Conservation (phyloP, 768 basidiomycete genomes). For the Trametes punicea region DNA sequence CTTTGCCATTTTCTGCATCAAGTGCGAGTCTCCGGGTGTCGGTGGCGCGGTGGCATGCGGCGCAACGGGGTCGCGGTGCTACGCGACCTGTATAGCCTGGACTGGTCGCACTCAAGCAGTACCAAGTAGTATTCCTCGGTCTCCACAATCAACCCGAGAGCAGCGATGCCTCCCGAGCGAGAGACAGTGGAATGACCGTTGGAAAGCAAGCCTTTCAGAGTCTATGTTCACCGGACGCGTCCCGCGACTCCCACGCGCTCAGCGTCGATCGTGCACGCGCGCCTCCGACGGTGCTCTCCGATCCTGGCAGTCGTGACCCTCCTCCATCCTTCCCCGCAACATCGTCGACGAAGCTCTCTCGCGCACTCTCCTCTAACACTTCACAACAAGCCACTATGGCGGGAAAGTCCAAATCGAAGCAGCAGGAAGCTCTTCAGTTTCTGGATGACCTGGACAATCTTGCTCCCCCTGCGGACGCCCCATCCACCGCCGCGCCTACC, state of each 20-base stretch:
- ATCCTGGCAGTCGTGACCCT: background rate
- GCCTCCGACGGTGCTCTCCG: background rate
- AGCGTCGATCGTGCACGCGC: constrained; percentile 1
- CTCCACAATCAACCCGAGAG: too few species aligned
- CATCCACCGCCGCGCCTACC: constrained; percentile 27
- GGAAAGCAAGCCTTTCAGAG: too few species aligned
- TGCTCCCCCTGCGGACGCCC: constrained; percentile 21
- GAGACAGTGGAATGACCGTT: too few species aligned
- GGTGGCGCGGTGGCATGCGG: too few species aligned
- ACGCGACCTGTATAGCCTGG: too few species aligned
- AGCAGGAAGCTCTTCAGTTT: constrained; percentile 87
- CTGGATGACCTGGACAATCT: constrained; percentile 93
- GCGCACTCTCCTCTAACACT: background rate
- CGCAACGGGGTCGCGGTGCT: too few species aligned
- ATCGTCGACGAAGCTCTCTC: background rate
- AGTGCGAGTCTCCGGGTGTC: too few species aligned
- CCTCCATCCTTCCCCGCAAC: too few species aligned
- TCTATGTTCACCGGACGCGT: too few species aligned
- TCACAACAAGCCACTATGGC: constrained; percentile 28
- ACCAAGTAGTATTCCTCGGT: too few species aligned
- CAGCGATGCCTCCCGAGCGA: too few species aligned
- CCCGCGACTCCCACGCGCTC: background rate
- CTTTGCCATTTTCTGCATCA: constrained; percentile 1
- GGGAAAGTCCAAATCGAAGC: constrained; percentile 65
- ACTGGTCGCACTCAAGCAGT: too few species aligned